phyloP scores from a whole-genome alignment of 805 yeast genomes.

The Candida xyloterini region DNA sequence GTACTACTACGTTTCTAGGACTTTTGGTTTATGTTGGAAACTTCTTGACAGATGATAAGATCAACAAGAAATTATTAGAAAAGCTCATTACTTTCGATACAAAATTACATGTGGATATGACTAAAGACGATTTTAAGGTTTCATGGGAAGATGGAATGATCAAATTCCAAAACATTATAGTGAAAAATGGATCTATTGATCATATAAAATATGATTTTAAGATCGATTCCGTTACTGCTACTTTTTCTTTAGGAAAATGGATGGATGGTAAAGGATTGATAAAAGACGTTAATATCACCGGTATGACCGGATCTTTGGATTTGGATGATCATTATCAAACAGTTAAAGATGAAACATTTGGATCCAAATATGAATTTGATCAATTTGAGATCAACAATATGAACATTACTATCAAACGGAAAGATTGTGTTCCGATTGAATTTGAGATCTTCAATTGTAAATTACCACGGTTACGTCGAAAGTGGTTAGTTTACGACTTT shows the following conservation, averaged over 20 bases:
- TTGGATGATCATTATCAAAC: constrained; percentile 16
- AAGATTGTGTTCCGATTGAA: constrained; percentile 36
- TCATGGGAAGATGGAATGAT: constrained; percentile 50
- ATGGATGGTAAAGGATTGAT: constrained; percentile 52
- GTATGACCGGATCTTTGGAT: constrained; percentile 40
- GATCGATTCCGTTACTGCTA: constrained; percentile 42
- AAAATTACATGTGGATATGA: constrained; percentile 27
- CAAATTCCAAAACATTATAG: constrained; percentile 40
- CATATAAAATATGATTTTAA: constrained; percentile 33
- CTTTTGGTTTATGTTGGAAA: constrained; percentile 44
- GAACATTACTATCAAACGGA: constrained; percentile 30
- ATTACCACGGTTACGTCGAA: constrained; percentile 55
- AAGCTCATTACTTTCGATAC: constrained; percentile 34
- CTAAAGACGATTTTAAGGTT: constrained; percentile 37
- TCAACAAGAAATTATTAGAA: constrained; percentile 26
- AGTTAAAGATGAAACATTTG: constrained; percentile 23
- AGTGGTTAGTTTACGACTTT: constrained; percentile 60
- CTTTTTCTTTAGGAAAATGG: constrained; percentile 53
- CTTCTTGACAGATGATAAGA: constrained; percentile 28
- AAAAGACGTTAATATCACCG: constrained; percentile 45
- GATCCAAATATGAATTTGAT: constrained; percentile 37
- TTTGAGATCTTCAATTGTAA: constrained; percentile 65
- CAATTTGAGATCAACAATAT: constrained; percentile 51
- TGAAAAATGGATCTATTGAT: constrained; percentile 21
- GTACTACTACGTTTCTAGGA: constrained; percentile 56